phyloP scores from a whole-genome alignment of 2,329 filamentous ascomycete species.

The Westerdykella sp. region DNA sequence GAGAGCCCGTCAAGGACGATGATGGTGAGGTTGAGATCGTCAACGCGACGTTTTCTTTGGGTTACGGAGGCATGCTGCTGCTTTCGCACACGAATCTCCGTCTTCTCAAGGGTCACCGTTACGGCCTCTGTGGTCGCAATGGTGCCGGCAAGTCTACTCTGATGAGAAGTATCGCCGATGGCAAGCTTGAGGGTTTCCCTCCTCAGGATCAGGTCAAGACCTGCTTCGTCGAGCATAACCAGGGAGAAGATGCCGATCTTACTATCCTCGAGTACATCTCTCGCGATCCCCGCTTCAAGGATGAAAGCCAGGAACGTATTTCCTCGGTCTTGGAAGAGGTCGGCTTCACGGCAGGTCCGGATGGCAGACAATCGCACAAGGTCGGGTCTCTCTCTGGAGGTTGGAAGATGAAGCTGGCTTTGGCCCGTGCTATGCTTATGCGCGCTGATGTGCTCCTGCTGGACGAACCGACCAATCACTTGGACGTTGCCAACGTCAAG shows the following conservation, averaged over 20 bases:
- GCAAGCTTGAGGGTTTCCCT: conserved; percentile 96
- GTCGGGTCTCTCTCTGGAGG: conserved; percentile 94
- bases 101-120: conserved; percentile 91
- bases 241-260: conserved; percentile 94
- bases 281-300: conserved; percentile 80
- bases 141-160: conserved; percentile 98
- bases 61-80: conserved; percentile 95
- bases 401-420: conserved; percentile 99
- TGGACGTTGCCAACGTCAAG: conserved; percentile 92
- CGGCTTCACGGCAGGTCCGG: conserved; percentile 84
- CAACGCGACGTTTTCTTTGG: conserved; percentile 94
- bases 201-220: conserved; percentile 86
- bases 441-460: conserved; percentile 92
- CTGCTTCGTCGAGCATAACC: conserved; percentile 98
- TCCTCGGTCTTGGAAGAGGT: conserved; percentile 80
- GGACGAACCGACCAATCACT: conserved; percentile 97
- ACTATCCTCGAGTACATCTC: conserved; percentile 90
- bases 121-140: conserved; percentile 94
- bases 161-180: conserved; percentile 92
- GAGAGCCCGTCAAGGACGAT: conserved; percentile 77
- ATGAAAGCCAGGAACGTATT: conserved; percentile 74
- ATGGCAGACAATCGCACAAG: conserved; percentile 79
- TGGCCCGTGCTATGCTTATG: conserved; percentile 94
- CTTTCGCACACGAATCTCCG: conserved; percentile 93
- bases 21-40: conserved; percentile 94